These are phyloP conservation scores for Triticum monococcum DNA, from an alignment of 176 grass and related monocot genomes.

Conservation along the genomic window DNA sequence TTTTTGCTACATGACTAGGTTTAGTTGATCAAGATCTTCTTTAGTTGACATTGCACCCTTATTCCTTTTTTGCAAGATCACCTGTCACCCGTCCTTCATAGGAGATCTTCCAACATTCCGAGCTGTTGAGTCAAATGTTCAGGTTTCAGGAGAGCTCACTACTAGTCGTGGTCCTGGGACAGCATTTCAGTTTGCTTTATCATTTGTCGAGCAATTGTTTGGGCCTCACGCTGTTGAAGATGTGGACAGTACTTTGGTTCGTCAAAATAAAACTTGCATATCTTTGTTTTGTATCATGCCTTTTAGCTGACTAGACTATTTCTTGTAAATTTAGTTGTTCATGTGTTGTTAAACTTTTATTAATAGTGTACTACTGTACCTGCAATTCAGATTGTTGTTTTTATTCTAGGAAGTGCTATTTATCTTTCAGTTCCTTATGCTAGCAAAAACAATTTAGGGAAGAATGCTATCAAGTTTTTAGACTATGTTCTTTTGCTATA, in stretches of 20 bases:
- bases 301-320: not conserved
- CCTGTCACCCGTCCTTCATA: conserved; percentile 92
- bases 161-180: conserved; percentile 91
- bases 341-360: not conserved
- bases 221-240: conserved; percentile 54
- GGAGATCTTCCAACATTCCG: conserved; percentile 84
- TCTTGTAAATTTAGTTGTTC: not conserved
- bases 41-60: conserved; percentile 3
- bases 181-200: conserved; percentile 78
- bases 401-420: not conserved
- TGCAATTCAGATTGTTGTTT: not conserved
- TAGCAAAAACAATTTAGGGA: not conserved
- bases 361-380: not conserved
- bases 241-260: conserved; percentile 59
- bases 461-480: not conserved
- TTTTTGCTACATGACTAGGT: conserved; percentile 19
- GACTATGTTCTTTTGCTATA: not conserved
- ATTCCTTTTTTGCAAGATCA: conserved; percentile 58
- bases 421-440: conserved; percentile 20
- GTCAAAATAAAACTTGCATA: conserved; percentile 26
- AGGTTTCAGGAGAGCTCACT: conserved; percentile 83
- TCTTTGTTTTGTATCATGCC: not conserved
- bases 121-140: conserved; percentile 78
- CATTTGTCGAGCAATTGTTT: conserved; percentile 87
- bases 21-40: not conserved